Evolutionary conservation across 257 asterid genomes (phyloP), one percentile per base, ranked within the genome.

Genomic region (Leptodermis oblonga): DNA sequence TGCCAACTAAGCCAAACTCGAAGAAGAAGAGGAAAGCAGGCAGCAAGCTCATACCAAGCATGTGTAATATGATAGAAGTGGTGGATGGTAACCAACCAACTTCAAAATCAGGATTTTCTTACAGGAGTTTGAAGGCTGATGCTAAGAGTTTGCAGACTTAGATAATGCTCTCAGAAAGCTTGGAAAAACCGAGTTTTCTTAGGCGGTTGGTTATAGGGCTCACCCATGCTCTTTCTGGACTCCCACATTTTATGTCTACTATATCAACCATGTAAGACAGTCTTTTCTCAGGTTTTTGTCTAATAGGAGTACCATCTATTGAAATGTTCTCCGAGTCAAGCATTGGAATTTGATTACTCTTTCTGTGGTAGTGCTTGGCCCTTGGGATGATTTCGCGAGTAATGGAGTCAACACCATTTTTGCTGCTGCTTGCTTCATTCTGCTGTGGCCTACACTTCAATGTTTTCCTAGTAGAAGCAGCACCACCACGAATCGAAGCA

Each of bases 231-330:
- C 75, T 83, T 69, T 86, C 90, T 1, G 81, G 77, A 65, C 67
- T 79, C 23, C 96, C 87, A 66, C 97, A 89, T 82, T 79, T 92
- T 78, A 86, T 73, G 84, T 92, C 95, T 68, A 87, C 95, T 23
- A 87, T 74, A 70, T 87, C 98, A 66, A 87, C 95, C 51, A 83
- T 68, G 66, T 71, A 67, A 4, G 77, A 45, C 15, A 83, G 82
- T 76, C 80, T 86, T 52, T 81, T 84, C 61, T 74, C 78, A 20
- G 88, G 54, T 78, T 82, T 89, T 36, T 60, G 77, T 68, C 91
- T 87, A 25, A 67, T 58, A 65, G 90, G 95, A 70, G 95, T 86
- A 60, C 82, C 88, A 62, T 86, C 91, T 51, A 79, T 54, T 25
- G 93, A 76, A 42, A 69, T 25, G 61, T 75, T 80, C 41, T 75